A percentile compares a stretch with the other conserved stretches of the same genome.
These are phyloP conservation scores for Grosmannia huntii DNA, from an alignment of 2,329 filamentous ascomycete species.

Conservation along the genomic window DNA sequence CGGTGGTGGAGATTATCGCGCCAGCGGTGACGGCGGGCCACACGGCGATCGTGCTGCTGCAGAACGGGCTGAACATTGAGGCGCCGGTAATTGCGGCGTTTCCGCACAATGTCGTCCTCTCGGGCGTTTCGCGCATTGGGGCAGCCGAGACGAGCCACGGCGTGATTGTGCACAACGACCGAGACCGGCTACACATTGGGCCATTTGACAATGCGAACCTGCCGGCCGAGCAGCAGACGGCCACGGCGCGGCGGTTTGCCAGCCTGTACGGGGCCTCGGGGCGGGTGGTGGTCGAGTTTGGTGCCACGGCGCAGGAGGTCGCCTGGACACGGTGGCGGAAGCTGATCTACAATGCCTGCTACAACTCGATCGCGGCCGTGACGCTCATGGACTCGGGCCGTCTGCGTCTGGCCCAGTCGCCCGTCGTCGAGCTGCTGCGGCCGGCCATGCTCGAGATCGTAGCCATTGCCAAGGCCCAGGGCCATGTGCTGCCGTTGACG, in stretches of 20 bases:
- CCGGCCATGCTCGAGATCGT: conserved; percentile 41
- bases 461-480: conserved; percentile 28
- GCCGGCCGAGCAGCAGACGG: background rate
- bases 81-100: conserved; percentile 4
- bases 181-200: background rate
- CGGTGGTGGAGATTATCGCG: conserved; percentile 7
- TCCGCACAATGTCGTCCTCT: conserved; percentile 7
- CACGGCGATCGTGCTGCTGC: conserved; percentile 8
- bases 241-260: background rate
- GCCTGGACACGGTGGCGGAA: conserved; percentile 7
- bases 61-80: conserved; percentile 12
- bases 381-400: conserved; percentile 7
- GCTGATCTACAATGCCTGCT: conserved; percentile 9
- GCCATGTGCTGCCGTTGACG: conserved; percentile 27
- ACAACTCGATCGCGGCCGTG: conserved; percentile 6
- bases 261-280: conserved; percentile 57
- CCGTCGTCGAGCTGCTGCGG: conserved; percentile 22
- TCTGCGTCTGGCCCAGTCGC: conserved; percentile 1
- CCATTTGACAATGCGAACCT: background rate
- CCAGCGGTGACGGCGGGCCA: conserved; percentile 7
- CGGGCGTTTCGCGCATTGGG: conserved; percentile 4
- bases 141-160: conserved; percentile 1
- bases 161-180: conserved; percentile 3
- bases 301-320: background rate
- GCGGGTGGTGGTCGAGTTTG: conserved; percentile 61